Evolutionary conservation across 1,284 basidiomycete genomes (phyloP), one percentile per base, ranked within the genome.

Genomic region (Ceratobasidium sp.): DNA sequence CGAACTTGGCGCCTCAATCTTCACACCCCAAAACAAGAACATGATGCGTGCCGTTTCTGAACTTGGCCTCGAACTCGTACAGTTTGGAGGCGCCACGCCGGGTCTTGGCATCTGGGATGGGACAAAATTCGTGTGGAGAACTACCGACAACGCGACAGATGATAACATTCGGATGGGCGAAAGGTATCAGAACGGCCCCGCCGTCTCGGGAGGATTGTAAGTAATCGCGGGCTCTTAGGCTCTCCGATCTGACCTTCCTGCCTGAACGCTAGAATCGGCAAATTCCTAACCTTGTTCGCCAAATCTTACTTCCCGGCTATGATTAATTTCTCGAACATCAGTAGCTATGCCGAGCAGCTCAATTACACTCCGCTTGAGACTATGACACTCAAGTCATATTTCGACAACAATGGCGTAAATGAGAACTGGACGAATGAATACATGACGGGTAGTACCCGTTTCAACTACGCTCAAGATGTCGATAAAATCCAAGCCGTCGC

Each of bases 401-500:
- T 96, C 33, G 82, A 85, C 38, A 82, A 85, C 42, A 86, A 90
- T 23, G 91, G 91, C 33, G 86, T 94, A 44, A 87, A 89, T 56
- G 83, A 87, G 70, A 86, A 86, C 70, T 96, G 92, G 84, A 88
- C 90, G 6, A 87, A 88, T 57, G 97, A 99, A 85, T 85, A 98
- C 70, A 88, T 97, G 66, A 95, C 96, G 79, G 93, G 91, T 1
- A 91, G 92, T 3, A 95, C 95, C 9, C 88, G 96, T 23, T 95
- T 96, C 62, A 99, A 98, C 84, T 97, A 97, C 82, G 95, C 91
- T 33, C 93, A 94, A 86, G 91, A 96, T 82, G 89, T 91, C 26
- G 88, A 91, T 81, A 81, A 87, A 33, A 93, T 99, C 7, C 96
- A 98, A 82, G 95, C 91, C 0, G 86, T 99, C 26, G 96, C 91